Evolutionary conservation across 1,284 basidiomycete genomes (phyloP).

Genomic region (Phylloboletellus chloephorus): DNA sequence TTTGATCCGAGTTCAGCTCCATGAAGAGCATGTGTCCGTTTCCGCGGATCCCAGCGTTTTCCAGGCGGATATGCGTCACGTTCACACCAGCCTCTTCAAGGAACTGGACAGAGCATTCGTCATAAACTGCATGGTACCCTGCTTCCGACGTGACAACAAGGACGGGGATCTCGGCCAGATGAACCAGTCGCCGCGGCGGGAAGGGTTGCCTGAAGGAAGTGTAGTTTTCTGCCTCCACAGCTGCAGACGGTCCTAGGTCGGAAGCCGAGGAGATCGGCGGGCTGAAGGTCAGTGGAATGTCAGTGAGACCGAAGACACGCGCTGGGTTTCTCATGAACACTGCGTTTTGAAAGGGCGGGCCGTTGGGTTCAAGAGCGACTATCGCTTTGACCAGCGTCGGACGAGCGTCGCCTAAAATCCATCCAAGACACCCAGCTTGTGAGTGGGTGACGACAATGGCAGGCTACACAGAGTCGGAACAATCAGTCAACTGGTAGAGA

Average conservation of each 20-base stretch:
- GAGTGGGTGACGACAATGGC: constrained; percentile 44
- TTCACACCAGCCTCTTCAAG: constrained; percentile 40
- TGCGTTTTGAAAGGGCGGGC: constrained; percentile 45
- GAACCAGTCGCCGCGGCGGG: constrained; percentile 39
- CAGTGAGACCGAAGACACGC: constrained; percentile 41
- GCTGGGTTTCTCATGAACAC: constrained; percentile 37
- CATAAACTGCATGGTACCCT: constrained; percentile 46
- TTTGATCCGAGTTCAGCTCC: constrained; percentile 43
- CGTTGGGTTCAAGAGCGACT: constrained; percentile 43
- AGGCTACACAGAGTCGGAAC: constrained; percentile 30
- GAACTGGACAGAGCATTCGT: constrained; percentile 40
- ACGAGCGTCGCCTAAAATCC: constrained; percentile 44
- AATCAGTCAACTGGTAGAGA: constrained; percentile 11
- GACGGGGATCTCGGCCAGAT: constrained; percentile 40
- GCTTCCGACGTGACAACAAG: constrained; percentile 44
- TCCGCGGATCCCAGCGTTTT: constrained; percentile 40
- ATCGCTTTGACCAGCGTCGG: constrained; percentile 41
- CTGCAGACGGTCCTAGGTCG: constrained; percentile 29
- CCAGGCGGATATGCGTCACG: constrained; percentile 38
- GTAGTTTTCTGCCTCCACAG: constrained; percentile 29
- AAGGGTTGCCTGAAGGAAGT: constrained; percentile 40
- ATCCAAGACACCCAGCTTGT: constrained; percentile 43
- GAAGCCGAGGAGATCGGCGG: constrained; percentile 36
- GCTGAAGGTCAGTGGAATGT: constrained; percentile 39
- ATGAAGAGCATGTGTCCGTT: constrained; percentile 50